Base-by-base conservation (phyloP, 768 basidiomycete genomes). In the Tylopilus plumbeoviolaceoides region DNA sequence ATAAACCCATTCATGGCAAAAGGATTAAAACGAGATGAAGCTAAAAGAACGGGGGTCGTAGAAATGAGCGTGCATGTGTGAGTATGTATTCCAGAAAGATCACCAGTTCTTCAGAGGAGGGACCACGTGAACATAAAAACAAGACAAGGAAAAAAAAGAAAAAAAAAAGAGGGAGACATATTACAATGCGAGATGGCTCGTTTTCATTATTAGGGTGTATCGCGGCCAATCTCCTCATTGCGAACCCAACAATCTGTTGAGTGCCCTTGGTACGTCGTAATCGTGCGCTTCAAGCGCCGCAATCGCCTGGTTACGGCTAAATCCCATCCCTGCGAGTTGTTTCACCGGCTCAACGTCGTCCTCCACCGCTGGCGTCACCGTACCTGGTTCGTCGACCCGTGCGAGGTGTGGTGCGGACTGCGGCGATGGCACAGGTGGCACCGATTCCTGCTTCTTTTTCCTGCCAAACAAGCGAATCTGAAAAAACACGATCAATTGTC, bases 281-380 rank as follows among this genome's bases (percentile, higher is more conserved):
- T 83, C 84, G 64, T 88, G 76, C 52, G 80, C 84, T 69, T 95
- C 95, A 7, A 98, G 75, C 12, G 95, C 92, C 12, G 78, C 78
- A 7, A 98, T 81, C 0, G 91, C 90, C 65, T 94, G 85, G 15
- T 74, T 69, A 39, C 95, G 81, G 56, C 80, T 85, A 75, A 98
- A 98, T 23, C 95, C 95, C 94, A 98, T 97, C 18, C 78, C 80
- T 44, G 83, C 84, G 38, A 98, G 73, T 64, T 88, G 84, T 63
- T 84, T 89, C 20, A 94, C 87, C 2, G 84, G 73, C 56, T 85
- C 83, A 12, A 84, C 82, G 53, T 93, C 89, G 57, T 88, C 88
- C 27, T 83, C 84, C 12, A 75, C 74, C 12, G 78, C 78, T 1
- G 85, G 81, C 2, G 84, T 79, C 10, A 4, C 35, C 35, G 59